phyloP scores from a whole-genome alignment of 176 grass and related monocot genomes.

The Rhynchospora breviuscula region DNA sequence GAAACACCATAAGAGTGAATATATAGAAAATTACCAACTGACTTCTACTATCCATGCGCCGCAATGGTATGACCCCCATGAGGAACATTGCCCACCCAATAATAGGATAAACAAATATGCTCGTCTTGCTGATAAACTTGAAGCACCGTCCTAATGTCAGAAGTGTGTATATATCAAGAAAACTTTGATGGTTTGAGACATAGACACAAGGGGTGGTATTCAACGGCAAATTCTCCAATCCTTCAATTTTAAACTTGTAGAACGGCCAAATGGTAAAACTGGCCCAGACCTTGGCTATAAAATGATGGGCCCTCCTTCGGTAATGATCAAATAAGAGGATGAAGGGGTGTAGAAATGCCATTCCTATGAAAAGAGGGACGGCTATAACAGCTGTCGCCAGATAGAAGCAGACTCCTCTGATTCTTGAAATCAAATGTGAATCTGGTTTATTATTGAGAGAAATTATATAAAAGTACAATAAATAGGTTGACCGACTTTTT shows the following conservation, averaged over 20 bases:
- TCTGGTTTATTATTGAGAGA: conserved; percentile 39
- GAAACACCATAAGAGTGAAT: neutral
- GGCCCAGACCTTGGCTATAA: conserved; percentile 82
- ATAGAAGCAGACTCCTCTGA: conserved; percentile 80
- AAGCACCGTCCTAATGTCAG: conserved; percentile 73
- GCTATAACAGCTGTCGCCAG: conserved; percentile 50
- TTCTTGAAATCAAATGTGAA: conserved; percentile 43
- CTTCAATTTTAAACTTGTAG: conserved; percentile 87
- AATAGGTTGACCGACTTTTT: neutral
- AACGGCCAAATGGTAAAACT: conserved; percentile 67
- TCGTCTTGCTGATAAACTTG: conserved; percentile 98
- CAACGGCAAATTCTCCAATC: conserved; percentile 72
- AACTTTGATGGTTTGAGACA: conserved; percentile 95
- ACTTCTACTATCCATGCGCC: conserved; percentile 81
- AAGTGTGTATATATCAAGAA: conserved; percentile 94
- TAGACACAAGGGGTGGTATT: conserved; percentile 61
- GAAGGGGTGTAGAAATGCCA: conserved; percentile 68
- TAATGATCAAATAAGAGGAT: conserved; percentile 71
- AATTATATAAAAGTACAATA: neutral
- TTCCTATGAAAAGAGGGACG: conserved; percentile 59
- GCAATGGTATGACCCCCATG: conserved; percentile 78
- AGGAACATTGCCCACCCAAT: conserved; percentile 99
- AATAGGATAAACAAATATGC: conserved; percentile 88
- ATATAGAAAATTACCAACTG: conserved; percentile 59
- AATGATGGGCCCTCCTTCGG: conserved; percentile 59